phyloP scores from a whole-genome alignment of 140 eudicot species.

The Flaveria floridana region DNA sequence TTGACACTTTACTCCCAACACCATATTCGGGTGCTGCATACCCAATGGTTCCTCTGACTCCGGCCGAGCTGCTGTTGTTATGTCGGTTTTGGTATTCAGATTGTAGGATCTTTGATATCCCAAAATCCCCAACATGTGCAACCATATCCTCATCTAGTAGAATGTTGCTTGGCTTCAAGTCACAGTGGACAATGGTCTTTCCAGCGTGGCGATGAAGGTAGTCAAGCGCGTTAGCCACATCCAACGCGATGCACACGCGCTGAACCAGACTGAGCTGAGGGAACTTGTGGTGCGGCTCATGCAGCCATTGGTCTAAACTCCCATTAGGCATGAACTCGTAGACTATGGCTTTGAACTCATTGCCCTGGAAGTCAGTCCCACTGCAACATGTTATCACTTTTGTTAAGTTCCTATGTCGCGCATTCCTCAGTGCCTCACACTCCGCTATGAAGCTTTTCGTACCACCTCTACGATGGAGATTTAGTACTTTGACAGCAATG shows the following conservation, averaged over 20 bases:
- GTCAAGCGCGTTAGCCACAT: slow-evolving; percentile 45
- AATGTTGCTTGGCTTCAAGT: slow-evolving; percentile 51
- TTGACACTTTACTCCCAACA: slow-evolving; percentile 38
- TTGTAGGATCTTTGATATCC: slow-evolving; percentile 42
- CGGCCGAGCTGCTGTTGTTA: slow-evolving; percentile 39
- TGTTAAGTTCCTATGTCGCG: slow-evolving; percentile 50
- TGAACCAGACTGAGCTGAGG: slow-evolving; percentile 33
- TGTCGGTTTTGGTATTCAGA: slow-evolving; percentile 15
- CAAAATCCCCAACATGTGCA: slow-evolving; percentile 61
- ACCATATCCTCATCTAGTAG: slow-evolving; percentile 49
- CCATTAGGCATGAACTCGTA: slow-evolving; percentile 51
- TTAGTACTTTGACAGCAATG: slow-evolving; percentile 53
- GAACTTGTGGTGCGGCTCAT: slow-evolving; percentile 14
- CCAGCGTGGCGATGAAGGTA: slow-evolving; percentile 39
- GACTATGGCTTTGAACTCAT: slow-evolving; percentile 55
- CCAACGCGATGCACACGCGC: slow-evolving; percentile 43
- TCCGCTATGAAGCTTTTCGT: slow-evolving; percentile 49
- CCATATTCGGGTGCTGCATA: slow-evolving; percentile 52
- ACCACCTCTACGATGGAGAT: slow-evolving; percentile 46
- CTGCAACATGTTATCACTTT: slow-evolving; percentile 49
- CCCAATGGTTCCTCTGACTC: slow-evolving; percentile 47
- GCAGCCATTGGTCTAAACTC: slow-evolving; percentile 50
- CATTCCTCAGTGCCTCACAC: slow-evolving; percentile 41
- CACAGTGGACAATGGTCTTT: slow-evolving; percentile 41
- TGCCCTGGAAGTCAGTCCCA: slow-evolving; percentile 44